Conservation (phyloP, 1,284 basidiomycete species). For the Pisolithus thermaeus region DNA sequence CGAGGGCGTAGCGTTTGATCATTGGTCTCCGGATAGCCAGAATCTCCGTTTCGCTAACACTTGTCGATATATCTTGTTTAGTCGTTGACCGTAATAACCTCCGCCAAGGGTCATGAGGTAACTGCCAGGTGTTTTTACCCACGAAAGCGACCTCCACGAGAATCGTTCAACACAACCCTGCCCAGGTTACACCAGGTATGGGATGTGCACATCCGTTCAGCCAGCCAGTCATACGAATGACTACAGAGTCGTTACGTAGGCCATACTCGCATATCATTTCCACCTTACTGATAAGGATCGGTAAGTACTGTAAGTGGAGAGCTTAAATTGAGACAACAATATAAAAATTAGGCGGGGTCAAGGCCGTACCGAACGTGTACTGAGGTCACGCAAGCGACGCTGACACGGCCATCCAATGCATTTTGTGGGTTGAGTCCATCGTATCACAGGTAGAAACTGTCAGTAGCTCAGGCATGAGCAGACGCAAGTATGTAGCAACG, state of each 20-base stretch:
- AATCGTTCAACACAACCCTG: background rate
- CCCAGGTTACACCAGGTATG: conserved; percentile 60
- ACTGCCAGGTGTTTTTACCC: conserved; percentile 88
- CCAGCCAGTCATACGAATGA: conserved; percentile 98
- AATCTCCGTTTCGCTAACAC: conserved; percentile 81
- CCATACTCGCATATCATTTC: conserved; percentile 93
- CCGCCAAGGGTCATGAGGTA: conserved; percentile 97
- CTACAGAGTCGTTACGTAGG: conserved; percentile 87
- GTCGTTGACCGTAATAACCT: conserved; percentile 86
- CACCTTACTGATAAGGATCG: conserved; percentile 90
- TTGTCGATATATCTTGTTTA: conserved; percentile 85
- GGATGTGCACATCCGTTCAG: conserved; percentile 93
- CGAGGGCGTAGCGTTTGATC: conserved; percentile 90
- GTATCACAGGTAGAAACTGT: background rate
- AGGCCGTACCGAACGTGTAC: background rate
- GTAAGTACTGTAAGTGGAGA: conserved; percentile 66
- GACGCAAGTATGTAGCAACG: background rate
- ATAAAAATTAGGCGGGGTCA: too few relatives aligned
- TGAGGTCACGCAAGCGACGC: background rate
- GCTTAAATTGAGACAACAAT: background rate
- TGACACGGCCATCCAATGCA: background rate
- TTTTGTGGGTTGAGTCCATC: background rate
- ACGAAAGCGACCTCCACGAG: conserved; percentile 86
- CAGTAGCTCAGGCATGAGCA: background rate
- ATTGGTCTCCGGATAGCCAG: conserved; percentile 84